These are phyloP conservation scores for Cladosporium sp. DNA, from an alignment of 2,329 filamentous ascomycete genomes.

Conservation along the genomic window DNA sequence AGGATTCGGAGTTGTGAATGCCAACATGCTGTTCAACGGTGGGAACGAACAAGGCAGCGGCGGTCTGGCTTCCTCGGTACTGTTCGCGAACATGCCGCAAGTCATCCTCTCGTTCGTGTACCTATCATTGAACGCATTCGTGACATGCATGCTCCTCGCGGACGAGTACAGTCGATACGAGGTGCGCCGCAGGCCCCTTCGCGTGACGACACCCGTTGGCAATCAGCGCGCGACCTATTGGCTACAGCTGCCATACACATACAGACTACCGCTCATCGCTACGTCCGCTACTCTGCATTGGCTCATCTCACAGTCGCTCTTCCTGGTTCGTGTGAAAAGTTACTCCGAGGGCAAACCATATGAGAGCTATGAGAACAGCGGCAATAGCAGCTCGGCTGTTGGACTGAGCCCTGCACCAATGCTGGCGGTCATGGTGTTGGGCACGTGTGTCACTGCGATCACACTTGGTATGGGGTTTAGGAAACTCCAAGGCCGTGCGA, in stretches of 20 bases:
- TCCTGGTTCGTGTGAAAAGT: slow-evolving; percentile 38
- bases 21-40: background rate
- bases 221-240: slow-evolving; percentile 45
- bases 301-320: slow-evolving; percentile 48
- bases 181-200: slow-evolving; percentile 34
- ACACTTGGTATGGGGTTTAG: background rate
- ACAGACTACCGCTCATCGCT: slow-evolving; percentile 39
- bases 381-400: background rate
- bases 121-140: slow-evolving; percentile 46
- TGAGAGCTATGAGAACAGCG: background rate
- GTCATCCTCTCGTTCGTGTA: slow-evolving; percentile 50
- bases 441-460: background rate
- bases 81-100: slow-evolving; percentile 52
- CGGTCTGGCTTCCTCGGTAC: slow-evolving; percentile 21
- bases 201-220: slow-evolving; percentile 40
- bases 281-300: slow-evolving; percentile 42
- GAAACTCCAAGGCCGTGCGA: background rate
- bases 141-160: slow-evolving; percentile 49
- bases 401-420: background rate
- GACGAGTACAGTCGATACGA: slow-evolving; percentile 50
- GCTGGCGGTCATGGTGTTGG: background rate
- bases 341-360: background rate
- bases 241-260: slow-evolving; percentile 42
- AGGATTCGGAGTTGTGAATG: background rate
- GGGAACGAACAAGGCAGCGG: background rate